A percentile compares a stretch with the other conserved stretches of the same genome.
phyloP scores from a whole-genome alignment of 2,329 filamentous ascomycete genomes.

The Pleochaeta shiraiana region DNA sequence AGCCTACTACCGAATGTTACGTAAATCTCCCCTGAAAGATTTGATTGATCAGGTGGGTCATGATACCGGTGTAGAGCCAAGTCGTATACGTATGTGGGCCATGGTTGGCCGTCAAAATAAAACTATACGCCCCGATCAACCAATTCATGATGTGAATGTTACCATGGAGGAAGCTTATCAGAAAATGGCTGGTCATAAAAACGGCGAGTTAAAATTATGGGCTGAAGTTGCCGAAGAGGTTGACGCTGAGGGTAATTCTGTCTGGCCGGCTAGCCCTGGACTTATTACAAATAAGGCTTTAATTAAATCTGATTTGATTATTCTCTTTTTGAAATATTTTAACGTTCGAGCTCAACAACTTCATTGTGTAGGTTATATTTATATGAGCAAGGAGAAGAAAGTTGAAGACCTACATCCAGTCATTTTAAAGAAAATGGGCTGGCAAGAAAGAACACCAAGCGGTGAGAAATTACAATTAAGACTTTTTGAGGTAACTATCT shows the following conservation, averaged over 20 bases:
- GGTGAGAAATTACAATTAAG: slow-evolving; percentile 29
- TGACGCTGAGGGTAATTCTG: slow-evolving; percentile 40
- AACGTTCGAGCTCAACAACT: slow-evolving; percentile 57
- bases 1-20: slow-evolving; percentile 48
- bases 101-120: slow-evolving; percentile 99
- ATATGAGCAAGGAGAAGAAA: slow-evolving; percentile 71
- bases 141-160: slow-evolving; percentile 55
- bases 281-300: slow-evolving; percentile 31
- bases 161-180: slow-evolving; percentile 54
- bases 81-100: slow-evolving; percentile 65
- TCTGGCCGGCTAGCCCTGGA: slow-evolving; percentile 45
- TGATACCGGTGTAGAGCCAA: slow-evolving; percentile 44
- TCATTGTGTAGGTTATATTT: slow-evolving; percentile 59
- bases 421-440: slow-evolving; percentile 68
- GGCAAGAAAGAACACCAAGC: slow-evolving; percentile 40
- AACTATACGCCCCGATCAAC: slow-evolving; percentile 76
- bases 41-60: slow-evolving; percentile 48
- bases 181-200: slow-evolving; percentile 45
- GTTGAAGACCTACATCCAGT: slow-evolving; percentile 61
- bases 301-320: slow-evolving; percentile 40
- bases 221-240: slow-evolving; percentile 55
- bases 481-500: slow-evolving; percentile 47
- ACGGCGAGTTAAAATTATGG: slow-evolving; percentile 55
- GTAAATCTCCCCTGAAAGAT: slow-evolving; percentile 53
- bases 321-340: slow-evolving; percentile 87